These are phyloP conservation scores for Phyllosticta ampelicida DNA, from an alignment of 2,329 filamentous ascomycete genomes.

Conservation along the genomic window DNA sequence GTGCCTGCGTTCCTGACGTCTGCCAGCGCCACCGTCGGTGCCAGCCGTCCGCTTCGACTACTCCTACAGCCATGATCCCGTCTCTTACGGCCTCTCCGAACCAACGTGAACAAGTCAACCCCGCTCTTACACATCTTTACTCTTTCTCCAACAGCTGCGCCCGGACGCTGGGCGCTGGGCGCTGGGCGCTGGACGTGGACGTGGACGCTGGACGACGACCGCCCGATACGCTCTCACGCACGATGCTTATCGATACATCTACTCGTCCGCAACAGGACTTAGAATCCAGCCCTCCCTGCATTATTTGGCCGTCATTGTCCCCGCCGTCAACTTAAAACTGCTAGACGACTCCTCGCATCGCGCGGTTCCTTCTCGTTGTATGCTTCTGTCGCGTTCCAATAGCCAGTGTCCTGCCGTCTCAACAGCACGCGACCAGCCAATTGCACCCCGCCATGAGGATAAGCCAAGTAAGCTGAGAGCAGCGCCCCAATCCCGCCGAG, in stretches of 20 bases:
- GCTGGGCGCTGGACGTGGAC: too few species aligned
- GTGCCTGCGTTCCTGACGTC: neutral
- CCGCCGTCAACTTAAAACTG: neutral
- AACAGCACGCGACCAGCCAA: neutral
- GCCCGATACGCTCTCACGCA: neutral
- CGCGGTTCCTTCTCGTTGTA: neutral
- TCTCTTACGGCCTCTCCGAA: neutral
- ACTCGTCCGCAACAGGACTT: neutral
- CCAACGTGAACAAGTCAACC: neutral
- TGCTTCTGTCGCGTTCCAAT: neutral
- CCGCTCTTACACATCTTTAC: neutral
- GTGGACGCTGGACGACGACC: neutral
- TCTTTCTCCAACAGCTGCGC: neutral
- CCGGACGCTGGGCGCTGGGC: neutral
- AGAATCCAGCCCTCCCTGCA: neutral
- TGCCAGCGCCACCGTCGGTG: neutral
- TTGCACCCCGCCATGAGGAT: slow-evolving; percentile 19
- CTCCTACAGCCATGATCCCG: neutral
- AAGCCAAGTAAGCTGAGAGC: slow-evolving; percentile 18
- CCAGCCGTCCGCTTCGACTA: neutral
- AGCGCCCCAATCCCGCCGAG: neutral
- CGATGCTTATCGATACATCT: neutral
- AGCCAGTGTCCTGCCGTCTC: neutral
- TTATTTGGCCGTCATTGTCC: neutral
- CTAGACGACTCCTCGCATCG: neutral